phyloP scores from a whole-genome alignment of 495 filamentous ascomycete species.

The Penicillium samsonianum region DNA sequence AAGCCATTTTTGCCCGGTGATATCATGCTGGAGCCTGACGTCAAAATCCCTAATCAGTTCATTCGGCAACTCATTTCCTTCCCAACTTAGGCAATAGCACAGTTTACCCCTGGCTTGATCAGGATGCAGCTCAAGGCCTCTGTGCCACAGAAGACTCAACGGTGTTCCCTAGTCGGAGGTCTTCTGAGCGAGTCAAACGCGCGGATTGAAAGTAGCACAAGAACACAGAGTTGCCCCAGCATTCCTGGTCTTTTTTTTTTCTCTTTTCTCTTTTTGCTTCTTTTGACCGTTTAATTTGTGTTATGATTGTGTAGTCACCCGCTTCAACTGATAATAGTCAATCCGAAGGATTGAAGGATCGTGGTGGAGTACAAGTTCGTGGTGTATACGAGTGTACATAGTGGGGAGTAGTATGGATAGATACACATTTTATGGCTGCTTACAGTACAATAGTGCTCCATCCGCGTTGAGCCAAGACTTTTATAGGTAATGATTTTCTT shows the following conservation, averaged over 20 bases:
- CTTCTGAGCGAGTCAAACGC: slow-evolving; percentile 11
- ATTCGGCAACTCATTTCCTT: not conserved
- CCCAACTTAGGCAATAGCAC: slow-evolving; percentile 4
- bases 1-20: not conserved
- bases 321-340: not conserved
- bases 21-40: not conserved
- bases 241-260: not conserved
- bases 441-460: slow-evolving; percentile 26
- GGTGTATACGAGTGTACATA: not conserved
- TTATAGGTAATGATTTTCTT: slow-evolving; percentile 4
- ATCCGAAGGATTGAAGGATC: slow-evolving; percentile 2
- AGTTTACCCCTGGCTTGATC: slow-evolving; percentile 14
- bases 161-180: not conserved
- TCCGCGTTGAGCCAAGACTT: slow-evolving; percentile 2
- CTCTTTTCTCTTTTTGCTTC: slow-evolving; percentile 14
- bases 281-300: slow-evolving; percentile 21
- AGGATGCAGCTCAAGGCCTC: slow-evolving; percentile 13
- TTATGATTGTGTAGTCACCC: slow-evolving; percentile 13
- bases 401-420: slow-evolving; percentile 1
- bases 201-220: slow-evolving; percentile 11
- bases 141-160: slow-evolving; percentile 10
- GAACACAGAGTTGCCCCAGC: slow-evolving; percentile 6
- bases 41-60: not conserved
- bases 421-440: slow-evolving; percentile 13
- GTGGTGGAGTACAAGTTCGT: slow-evolving; percentile 12